These are phyloP conservation scores for Cucurbitaria berberidis DNA, from an alignment of 2,329 filamentous ascomycete species.

Conservation along the genomic window DNA sequence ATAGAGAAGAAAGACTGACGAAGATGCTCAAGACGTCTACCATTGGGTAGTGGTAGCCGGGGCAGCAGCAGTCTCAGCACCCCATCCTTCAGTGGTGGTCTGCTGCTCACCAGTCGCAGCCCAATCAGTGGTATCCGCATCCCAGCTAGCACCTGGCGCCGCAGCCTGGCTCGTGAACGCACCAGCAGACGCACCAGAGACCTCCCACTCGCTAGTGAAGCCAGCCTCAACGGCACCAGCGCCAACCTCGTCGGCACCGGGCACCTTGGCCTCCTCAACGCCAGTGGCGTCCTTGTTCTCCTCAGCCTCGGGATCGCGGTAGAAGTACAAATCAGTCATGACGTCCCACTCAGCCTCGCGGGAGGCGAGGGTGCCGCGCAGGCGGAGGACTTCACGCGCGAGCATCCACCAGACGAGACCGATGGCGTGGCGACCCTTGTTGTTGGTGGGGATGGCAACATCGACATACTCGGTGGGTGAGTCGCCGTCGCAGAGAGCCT, in stretches of 20 bases:
- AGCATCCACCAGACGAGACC: conserved; percentile 99
- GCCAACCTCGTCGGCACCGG: conserved; percentile 84
- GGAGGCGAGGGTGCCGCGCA: conserved; percentile 94
- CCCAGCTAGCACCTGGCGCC: conserved; percentile 67
- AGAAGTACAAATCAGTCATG: conserved; percentile 99
- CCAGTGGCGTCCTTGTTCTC: conserved; percentile 91
- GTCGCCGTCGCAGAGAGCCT: conserved; percentile 96
- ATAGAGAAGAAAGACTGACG: conserved; percentile 18
- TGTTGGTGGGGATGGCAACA: conserved; percentile 99
- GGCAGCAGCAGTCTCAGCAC: conserved; percentile 48
- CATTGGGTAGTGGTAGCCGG: conserved; percentile 48
- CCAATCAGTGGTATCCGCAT: conserved; percentile 72
- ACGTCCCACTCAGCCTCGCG: conserved; percentile 98
- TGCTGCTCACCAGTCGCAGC: conserved; percentile 61
- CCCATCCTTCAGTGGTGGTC: conserved; percentile 61
- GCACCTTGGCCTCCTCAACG: conserved; percentile 83
- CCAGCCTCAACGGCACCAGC: conserved; percentile 78
- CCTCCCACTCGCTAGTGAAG: conserved; percentile 87
- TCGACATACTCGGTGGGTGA: conserved; percentile 99
- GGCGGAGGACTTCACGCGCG: conserved; percentile 98
- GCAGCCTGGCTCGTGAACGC: conserved; percentile 65
- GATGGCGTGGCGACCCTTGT: conserved; percentile 99
- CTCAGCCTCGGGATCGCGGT: conserved; percentile 99
- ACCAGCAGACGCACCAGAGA: conserved; percentile 68
- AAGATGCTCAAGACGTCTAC: conserved; percentile 47